Conservation (phyloP, 2,329 filamentous ascomycete genomes). For the Aulographum hederae region DNA sequence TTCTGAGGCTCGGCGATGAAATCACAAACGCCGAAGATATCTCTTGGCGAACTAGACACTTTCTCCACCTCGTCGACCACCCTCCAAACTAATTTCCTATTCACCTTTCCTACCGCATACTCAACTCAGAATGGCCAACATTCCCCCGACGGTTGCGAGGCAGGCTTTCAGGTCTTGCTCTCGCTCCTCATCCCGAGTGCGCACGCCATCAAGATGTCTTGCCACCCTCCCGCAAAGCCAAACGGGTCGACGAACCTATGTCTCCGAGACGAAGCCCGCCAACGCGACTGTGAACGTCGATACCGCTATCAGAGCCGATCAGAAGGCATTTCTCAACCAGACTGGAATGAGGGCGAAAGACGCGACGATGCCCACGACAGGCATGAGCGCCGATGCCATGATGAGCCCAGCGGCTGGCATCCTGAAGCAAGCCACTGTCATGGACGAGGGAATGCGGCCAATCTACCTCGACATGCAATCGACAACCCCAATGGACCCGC, state of each 20-base stretch:
- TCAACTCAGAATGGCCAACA: conserved; percentile 30
- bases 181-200: conserved; percentile 17
- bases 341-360: conserved; percentile 34
- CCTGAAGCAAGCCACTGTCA: conserved; percentile 46
- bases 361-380: conserved; percentile 41
- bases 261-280: conserved; percentile 64
- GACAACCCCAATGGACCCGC: conserved; percentile 84
- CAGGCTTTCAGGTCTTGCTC: conserved; percentile 48
- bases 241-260: conserved; percentile 47
- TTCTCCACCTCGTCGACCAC: too few relatives aligned
- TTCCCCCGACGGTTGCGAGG: conserved; percentile 50
- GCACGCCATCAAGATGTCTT: not conserved
- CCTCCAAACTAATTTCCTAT: too few relatives aligned
- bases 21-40: too few relatives aligned
- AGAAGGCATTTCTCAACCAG: conserved; percentile 53
- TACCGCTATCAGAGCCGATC: conserved; percentile 69
- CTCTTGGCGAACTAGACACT: too few relatives aligned
- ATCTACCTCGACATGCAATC: conserved; percentile 99
- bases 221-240: not conserved
- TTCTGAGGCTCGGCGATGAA: too few relatives aligned
- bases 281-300: conserved; percentile 68
- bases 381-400: conserved; percentile 42
- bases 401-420: conserved; percentile 62
- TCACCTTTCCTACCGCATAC: too few relatives aligned
- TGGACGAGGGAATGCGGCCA: conserved; percentile 82